Percentiles rank a stretch among this genome's conserved stretches.
These are phyloP conservation scores for Vaccinium macrocarpon DNA, from an alignment of 148 eudicot species.

Conservation along the genomic window DNA sequence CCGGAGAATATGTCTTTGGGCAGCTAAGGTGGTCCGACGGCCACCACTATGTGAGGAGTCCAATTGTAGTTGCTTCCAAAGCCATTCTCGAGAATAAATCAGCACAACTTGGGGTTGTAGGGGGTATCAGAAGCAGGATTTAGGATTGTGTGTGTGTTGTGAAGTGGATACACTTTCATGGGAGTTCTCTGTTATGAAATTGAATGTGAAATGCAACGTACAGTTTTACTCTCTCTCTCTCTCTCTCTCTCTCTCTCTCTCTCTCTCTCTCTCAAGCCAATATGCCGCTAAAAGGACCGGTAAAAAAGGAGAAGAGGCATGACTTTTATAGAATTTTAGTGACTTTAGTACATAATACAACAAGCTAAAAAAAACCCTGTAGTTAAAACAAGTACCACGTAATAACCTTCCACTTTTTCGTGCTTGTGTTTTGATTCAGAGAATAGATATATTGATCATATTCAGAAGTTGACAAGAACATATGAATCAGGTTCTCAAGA, in stretches of 20 bases:
- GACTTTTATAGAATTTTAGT: not conserved
- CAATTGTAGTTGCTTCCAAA: constrained; percentile 36
- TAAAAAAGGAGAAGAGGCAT: not conserved
- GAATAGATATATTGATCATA: not conserved
- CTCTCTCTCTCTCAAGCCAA: not conserved
- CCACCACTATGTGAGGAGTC: constrained; percentile 58
- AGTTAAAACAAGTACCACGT: not conserved
- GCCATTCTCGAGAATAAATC: not conserved
- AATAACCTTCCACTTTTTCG: not conserved
- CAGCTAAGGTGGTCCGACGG: constrained; percentile 60
- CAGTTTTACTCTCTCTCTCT: not conserved
- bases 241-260: not conserved
- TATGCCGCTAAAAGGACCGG: not conserved
- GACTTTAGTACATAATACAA: not conserved
- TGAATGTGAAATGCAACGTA: not conserved
- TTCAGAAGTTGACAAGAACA: not conserved
- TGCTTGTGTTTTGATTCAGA: not conserved
- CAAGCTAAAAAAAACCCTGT: not conserved
- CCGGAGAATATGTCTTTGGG: constrained; percentile 40
- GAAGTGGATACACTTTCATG: not conserved
- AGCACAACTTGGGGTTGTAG: not conserved
- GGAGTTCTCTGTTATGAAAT: not conserved
- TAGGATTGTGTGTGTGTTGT: not conserved
- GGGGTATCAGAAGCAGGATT: not conserved
- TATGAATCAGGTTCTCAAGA: not conserved